These are phyloP conservation scores for Amauroascus verrucosus DNA, from an alignment of 2,329 filamentous ascomycete species.

Conservation along the genomic window DNA sequence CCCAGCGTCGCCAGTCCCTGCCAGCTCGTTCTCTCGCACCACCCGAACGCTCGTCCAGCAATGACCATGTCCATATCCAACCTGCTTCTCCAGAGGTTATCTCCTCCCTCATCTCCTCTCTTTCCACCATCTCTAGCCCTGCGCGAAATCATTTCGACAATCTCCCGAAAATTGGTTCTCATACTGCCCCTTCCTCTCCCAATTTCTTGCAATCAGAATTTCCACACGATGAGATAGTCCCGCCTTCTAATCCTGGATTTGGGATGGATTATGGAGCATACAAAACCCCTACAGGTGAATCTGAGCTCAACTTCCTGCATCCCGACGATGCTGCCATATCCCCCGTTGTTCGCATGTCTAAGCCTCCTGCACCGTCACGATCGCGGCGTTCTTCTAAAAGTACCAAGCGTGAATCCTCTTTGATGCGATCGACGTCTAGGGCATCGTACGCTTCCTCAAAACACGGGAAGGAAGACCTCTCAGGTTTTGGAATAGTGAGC, in stretches of 20 bases:
- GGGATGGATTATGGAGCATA: constrained; percentile 65
- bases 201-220: constrained; percentile 24
- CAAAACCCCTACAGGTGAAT: constrained; percentile 42
- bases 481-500: constrained; percentile 32
- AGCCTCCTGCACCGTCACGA: constrained; percentile 67
- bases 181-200: constrained; percentile 30
- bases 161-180: constrained; percentile 36
- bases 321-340: constrained; percentile 51
- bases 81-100: constrained; percentile 43
- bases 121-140: constrained; percentile 52
- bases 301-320: constrained; percentile 41
- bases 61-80: constrained; percentile 22
- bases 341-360: constrained; percentile 70
- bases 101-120: constrained; percentile 51
- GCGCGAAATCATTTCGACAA: constrained; percentile 60
- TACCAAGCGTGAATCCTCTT: constrained; percentile 38
- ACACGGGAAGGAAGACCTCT: constrained; percentile 24
- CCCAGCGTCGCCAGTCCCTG: constrained; percentile 36
- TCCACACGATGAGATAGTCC: constrained; percentile 15
- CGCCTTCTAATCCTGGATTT: constrained; percentile 38
- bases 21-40: constrained; percentile 24
- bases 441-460: constrained; percentile 31
- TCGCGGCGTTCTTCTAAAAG: constrained; percentile 50
- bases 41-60: constrained; percentile 9
- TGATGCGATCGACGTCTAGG: constrained; percentile 27